Base-by-base conservation (phyloP, 1,284 basidiomycete genomes). In the Puccinia polysora region DNA sequence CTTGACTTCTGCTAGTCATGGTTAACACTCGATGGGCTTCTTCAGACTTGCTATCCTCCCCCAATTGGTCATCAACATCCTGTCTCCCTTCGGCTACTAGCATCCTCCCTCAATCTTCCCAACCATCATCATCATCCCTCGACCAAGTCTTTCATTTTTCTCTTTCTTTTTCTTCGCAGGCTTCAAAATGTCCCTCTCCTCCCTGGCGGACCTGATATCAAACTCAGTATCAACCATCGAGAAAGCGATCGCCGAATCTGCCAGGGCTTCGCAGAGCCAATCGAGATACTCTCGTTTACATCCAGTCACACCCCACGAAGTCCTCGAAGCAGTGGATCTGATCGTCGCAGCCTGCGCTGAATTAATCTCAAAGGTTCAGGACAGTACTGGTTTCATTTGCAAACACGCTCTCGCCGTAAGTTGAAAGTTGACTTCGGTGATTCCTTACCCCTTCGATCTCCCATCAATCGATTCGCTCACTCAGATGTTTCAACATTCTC, bases 331-430 rank as follows among this genome's bases (percentile, higher is more conserved):
- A 4, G 68, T 71, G 5, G 68, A 71, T 36, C 49, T 71, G 32
- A 71, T 71, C 30, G 68, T 71, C 8, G 68, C 68, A 25, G 68
- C 68, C 15, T 71, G 68, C 38, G 68, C 68, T 15, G 68, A 71
- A 50, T 36, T 71, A 5, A 71, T 59, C 12, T 58, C 68, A 4
- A 71, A 71, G 18, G 68, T 71, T n/a, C 68, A 71, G 18, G 68
- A 71, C 38, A 71, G 68, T 34, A 62, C 59, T 23, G 68, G 58
- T 8, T 71, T 71, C 32, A 45, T 71, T 23, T 62, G 58, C 34
- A 71, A 71, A 71, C 59, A 62, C 52, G 68, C 68, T 18, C 34
- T 71, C 10, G 68, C 45, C n/a, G 68, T 71, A 25, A 45, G 68
- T 69, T 49, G 6, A 20, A 20, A 23, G 10, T 65, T 15, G 10